A percentile compares a stretch with the other conserved stretches of the same genome.
Evolutionary conservation across 768 basidiomycete species (phyloP).

Genomic region (Hygrocybe coccinea): DNA sequence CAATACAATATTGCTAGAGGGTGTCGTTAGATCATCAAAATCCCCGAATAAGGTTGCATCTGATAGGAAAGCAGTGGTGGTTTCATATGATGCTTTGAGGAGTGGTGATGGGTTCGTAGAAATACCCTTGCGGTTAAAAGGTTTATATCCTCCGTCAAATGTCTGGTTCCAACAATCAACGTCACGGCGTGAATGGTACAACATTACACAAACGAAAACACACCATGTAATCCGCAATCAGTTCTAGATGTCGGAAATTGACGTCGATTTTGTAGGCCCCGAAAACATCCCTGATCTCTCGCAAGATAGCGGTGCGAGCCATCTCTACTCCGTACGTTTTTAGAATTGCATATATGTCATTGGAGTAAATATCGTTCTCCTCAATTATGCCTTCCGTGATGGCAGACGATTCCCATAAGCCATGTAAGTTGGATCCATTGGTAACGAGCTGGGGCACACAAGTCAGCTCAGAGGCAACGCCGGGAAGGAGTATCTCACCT

Average conservation of each 20-base stretch:
- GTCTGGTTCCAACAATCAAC: slow-evolving; percentile 52
- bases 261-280: slow-evolving; percentile 94
- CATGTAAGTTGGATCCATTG: slow-evolving; percentile 90
- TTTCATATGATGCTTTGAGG: slow-evolving; percentile 96
- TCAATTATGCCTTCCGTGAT: slow-evolving; percentile 59
- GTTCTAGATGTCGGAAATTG: slow-evolving; percentile 85
- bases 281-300: slow-evolving; percentile 89
- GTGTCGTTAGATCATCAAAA: slow-evolving; percentile 87
- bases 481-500: slow-evolving; percentile 18
- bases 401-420: slow-evolving; percentile 75
- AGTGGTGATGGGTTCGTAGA: slow-evolving; percentile 91
- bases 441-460: slow-evolving; percentile 57
- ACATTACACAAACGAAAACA: slow-evolving; percentile 22
- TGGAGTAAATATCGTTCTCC: slow-evolving; percentile 80
- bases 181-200: neutral
- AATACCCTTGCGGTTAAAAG: slow-evolving; percentile 95
- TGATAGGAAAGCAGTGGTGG: slow-evolving; percentile 87
- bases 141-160: slow-evolving; percentile 95
- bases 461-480: neutral
- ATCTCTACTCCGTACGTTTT: slow-evolving; percentile 96
- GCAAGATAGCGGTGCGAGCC: slow-evolving; percentile 84
- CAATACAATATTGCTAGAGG: slow-evolving; percentile 87
- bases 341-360: slow-evolving; percentile 89
- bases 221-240: slow-evolving; percentile 99
- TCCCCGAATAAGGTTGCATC: slow-evolving; percentile 94